Evolutionary conservation across 495 filamentous ascomycete species (phyloP).

Genomic region (Podospora bellae-mahoneyi): DNA sequence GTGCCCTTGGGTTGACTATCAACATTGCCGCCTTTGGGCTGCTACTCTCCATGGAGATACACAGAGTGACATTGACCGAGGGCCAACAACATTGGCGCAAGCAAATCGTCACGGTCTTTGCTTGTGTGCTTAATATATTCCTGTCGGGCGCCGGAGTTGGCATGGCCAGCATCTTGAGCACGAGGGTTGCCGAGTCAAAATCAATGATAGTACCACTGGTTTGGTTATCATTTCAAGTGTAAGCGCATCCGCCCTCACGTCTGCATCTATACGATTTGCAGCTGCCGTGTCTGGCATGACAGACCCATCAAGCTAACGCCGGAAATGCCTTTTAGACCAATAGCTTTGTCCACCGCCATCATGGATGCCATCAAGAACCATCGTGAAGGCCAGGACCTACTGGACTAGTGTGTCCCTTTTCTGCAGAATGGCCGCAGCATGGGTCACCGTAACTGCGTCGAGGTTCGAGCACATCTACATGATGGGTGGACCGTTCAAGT

Average conservation of each 20-base stretch:
- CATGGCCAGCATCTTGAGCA: slow-evolving; percentile 24
- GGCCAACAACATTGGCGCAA: slow-evolving; percentile 35
- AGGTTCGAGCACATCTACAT: background rate
- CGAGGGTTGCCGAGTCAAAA: slow-evolving; percentile 19
- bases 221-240: slow-evolving; percentile 27
- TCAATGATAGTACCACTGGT: slow-evolving; percentile 27
- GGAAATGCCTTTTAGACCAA: slow-evolving; percentile 19
- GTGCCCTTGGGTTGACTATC: slow-evolving; percentile 24
- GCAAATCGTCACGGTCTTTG: slow-evolving; percentile 28
- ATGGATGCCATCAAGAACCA: slow-evolving; percentile 32
- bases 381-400: slow-evolving; percentile 29
- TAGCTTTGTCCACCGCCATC: slow-evolving; percentile 24
- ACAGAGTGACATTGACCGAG: slow-evolving; percentile 27
- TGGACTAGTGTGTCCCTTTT: slow-evolving; percentile 22
- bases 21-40: slow-evolving; percentile 25
- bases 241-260: slow-evolving; percentile 7
- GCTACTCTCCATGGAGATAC: slow-evolving; percentile 24
- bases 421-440: background rate
- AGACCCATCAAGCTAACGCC: background rate
- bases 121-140: slow-evolving; percentile 30
- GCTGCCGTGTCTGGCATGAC: slow-evolving; percentile 3
- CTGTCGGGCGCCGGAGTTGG: slow-evolving; percentile 27
- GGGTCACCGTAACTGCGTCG: background rate
- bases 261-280: background rate
- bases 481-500: background rate